Base-by-base conservation (phyloP, 306 rosid genomes). In the Spatholobus suberectus region DNA sequence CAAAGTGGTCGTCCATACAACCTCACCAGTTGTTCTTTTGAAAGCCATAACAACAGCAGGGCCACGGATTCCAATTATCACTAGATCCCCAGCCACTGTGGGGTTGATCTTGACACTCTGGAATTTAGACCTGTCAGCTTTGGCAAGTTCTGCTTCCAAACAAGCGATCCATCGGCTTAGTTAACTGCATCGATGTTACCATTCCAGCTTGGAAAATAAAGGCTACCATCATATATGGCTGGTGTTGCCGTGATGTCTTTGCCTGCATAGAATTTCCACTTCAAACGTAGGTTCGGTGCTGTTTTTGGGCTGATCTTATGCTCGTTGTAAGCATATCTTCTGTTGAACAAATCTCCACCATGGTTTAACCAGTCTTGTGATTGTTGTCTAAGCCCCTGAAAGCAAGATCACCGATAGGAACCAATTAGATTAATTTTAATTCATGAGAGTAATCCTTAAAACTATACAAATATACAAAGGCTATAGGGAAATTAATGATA, bases 201-300 rank as follows among this genome's bases (percentile, higher is more conserved):
- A 65, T 93, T 91, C 94, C 95, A 89, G 58, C 94, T 88, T 17
- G 95, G 94, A 44, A 91, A 91, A 69, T 93, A 93, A 68, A 89
- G 57, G 15, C 59, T 75, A 2, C 81, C 90, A 2, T 87, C 59
- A 34, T 40, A 83, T 46, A 90, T 86, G 3, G 92, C 91, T 6
- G 92, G 95, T 6, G 92, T 93, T 63, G 86, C 94, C 1, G 88
- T 73, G 21, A 93, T 85, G 71, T 88, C 95, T 14, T 84, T 73
- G 0, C 92, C 92, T 8, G 90, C 91, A 12, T 59, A 73, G 73
- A 93, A 91, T 51, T 81, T 80, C 97, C 92, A 91, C 62, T 87
- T 87, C 82, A 89, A 69, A 23, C 61, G 70, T 6, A 93, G 85
- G 8, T 76, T 81, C 8, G 57, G 68, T 3, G 76, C 88, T 24